These are phyloP conservation scores for Geotrichum restrictum DNA, from an alignment of 1,139 yeast genomes.

Conservation along the genomic window DNA sequence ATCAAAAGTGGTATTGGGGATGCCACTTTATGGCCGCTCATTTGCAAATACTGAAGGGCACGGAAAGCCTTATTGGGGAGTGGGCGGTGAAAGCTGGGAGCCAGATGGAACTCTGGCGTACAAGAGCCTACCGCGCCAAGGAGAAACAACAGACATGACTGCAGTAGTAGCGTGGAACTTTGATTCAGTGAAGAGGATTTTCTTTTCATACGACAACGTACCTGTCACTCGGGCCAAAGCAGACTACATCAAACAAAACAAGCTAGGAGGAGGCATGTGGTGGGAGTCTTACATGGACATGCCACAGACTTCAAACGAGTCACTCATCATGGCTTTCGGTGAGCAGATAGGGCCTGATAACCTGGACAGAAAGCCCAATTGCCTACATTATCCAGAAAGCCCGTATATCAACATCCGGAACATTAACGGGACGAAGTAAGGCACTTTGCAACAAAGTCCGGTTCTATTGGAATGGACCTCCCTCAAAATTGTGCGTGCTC, in stretches of 20 bases:
- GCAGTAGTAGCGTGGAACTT: slow-evolving; percentile 60
- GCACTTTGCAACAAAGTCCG: neutral
- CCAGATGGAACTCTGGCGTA: slow-evolving; percentile 52
- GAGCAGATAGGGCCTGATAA: slow-evolving; percentile 23
- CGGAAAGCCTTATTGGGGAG: slow-evolving; percentile 48
- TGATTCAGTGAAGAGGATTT: slow-evolving; percentile 40
- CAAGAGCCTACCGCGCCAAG: slow-evolving; percentile 48
- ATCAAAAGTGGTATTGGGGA: slow-evolving; percentile 64
- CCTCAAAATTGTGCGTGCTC: slow-evolving; percentile 14
- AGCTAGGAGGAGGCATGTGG: slow-evolving; percentile 84
- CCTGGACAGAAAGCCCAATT: slow-evolving; percentile 23
- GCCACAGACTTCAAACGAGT: slow-evolving; percentile 28
- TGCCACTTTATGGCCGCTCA: slow-evolving; percentile 82
- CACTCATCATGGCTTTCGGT: slow-evolving; percentile 33
- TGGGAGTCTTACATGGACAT: slow-evolving; percentile 88
- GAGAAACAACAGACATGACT: slow-evolving; percentile 51
- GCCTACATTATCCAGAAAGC: slow-evolving; percentile 19
- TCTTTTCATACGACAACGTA: slow-evolving; percentile 65
- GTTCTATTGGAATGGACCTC: neutral
- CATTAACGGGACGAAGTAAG: neutral
- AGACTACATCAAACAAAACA: slow-evolving; percentile 46
- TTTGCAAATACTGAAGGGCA: slow-evolving; percentile 48
- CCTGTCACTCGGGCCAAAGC: slow-evolving; percentile 58
- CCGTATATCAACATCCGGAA: slow-evolving; percentile 14
- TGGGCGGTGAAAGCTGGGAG: slow-evolving; percentile 51